A percentile compares a stretch with the other conserved stretches of the same genome.
These are phyloP conservation scores for Remersonia thermophila DNA, from an alignment of 2,329 filamentous ascomycete genomes.

Conservation along the genomic window DNA sequence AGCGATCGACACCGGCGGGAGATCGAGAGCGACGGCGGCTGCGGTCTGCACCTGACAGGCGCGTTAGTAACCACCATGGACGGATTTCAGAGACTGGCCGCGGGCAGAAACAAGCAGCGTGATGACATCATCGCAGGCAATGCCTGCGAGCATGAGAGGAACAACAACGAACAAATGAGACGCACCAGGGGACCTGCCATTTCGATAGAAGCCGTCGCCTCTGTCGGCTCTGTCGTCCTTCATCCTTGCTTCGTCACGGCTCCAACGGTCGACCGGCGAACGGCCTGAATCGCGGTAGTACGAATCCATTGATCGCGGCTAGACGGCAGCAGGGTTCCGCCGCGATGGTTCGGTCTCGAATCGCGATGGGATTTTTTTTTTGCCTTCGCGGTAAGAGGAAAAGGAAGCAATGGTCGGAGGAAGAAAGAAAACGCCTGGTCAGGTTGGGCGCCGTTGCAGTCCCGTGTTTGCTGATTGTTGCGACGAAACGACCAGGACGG, in stretches of 20 bases:
- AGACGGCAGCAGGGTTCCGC: neutral
- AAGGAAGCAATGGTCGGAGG: too few species aligned
- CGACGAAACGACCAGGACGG: constrained; percentile 3
- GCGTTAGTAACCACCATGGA: constrained; percentile 7
- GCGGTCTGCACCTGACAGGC: constrained; percentile 39
- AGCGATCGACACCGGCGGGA: constrained; percentile 58
- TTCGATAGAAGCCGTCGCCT: constrained; percentile 49
- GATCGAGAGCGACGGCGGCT: constrained; percentile 55
- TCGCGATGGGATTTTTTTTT: too few species aligned
- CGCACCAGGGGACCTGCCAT: constrained; percentile 56
- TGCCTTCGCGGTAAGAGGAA: neutral
- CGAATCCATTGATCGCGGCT: constrained; percentile 35
- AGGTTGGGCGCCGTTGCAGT: too few species aligned
- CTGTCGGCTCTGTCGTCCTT: constrained; percentile 44
- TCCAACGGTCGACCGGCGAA: constrained; percentile 44
- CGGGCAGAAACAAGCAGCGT: neutral
- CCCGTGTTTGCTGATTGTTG: constrained; percentile 18
- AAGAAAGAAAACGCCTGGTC: neutral
- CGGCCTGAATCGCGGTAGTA: constrained; percentile 42
- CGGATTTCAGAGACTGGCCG: too few species aligned
- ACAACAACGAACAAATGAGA: constrained; percentile 14
- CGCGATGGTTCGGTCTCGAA: too few species aligned
- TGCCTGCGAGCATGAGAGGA: neutral
- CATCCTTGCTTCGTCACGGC: constrained; percentile 38
- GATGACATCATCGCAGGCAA: neutral